Evolutionary conservation across 1,139 yeast genomes (phyloP).

Genomic region (Geotrichum bryndzae): DNA sequence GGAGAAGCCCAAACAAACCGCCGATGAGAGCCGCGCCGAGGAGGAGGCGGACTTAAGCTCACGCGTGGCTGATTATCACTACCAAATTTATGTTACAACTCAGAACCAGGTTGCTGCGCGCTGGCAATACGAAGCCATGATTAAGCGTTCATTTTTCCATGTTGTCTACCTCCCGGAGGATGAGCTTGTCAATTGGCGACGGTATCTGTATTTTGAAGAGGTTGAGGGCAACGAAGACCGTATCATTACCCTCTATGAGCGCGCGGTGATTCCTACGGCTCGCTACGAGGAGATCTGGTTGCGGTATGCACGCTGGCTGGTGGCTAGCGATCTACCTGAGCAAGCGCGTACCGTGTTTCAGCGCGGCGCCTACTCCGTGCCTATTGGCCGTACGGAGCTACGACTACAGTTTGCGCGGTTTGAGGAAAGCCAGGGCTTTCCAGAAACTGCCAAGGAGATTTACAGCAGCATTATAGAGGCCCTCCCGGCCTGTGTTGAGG

Average conservation of each 20-base stretch:
- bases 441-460: constrained; percentile 29
- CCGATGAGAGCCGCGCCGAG: constrained; percentile 3
- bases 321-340: constrained; percentile 22
- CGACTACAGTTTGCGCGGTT: constrained; percentile 33
- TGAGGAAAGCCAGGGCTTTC: constrained; percentile 29
- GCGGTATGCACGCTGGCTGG: constrained; percentile 47
- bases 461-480: constrained; percentile 27
- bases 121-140: constrained; percentile 52
- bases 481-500: constrained; percentile 32
- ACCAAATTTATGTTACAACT: constrained; percentile 53
- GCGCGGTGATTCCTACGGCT: constrained; percentile 45
- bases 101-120: constrained; percentile 54
- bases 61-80: constrained; percentile 28
- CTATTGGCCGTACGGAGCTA: constrained; percentile 33
- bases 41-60: constrained; percentile 30
- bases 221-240: constrained; percentile 30
- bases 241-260: constrained; percentile 46
- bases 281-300: constrained; percentile 57
- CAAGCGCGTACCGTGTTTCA: constrained; percentile 27
- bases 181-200: constrained; percentile 54
- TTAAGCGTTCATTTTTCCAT: constrained; percentile 50
- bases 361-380: constrained; percentile 32
- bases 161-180: constrained; percentile 41
- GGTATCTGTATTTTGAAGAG: constrained; percentile 55
- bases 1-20: neutral